phyloP scores from a whole-genome alignment of 257 asterid species.

The Scutellaria minor region DNA sequence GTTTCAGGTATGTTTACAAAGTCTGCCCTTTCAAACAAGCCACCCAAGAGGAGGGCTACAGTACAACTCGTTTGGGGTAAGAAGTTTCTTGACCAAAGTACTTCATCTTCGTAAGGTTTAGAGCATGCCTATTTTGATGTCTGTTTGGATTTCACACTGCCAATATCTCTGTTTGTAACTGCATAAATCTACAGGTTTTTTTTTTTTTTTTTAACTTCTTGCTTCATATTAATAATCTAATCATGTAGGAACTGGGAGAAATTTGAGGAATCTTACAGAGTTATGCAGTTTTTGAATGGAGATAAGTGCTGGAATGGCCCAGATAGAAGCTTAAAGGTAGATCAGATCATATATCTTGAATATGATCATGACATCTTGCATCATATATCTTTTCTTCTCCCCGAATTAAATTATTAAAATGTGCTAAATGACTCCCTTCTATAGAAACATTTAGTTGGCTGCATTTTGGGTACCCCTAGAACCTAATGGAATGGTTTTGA shows the following conservation, averaged over 20 bases:
- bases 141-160: not conserved
- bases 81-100: conserved; percentile 36
- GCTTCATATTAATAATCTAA: conserved; percentile 28
- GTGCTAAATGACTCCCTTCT: not conserved
- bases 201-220: not conserved
- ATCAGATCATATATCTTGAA: conserved; percentile 16
- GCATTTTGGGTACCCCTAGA: not conserved
- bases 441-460: not conserved
- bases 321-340: conserved; percentile 87
- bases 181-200: not conserved
- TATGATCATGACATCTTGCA: conserved; percentile 29
- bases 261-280: conserved; percentile 78
- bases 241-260: conserved; percentile 84
- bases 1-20: conserved; percentile 85
- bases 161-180: conserved; percentile 27
- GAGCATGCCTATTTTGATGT: conserved; percentile 8
- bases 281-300: conserved; percentile 77
- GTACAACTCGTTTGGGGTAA: conserved; percentile 94
- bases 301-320: conserved; percentile 99
- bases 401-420: conserved; percentile 6
- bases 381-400: conserved; percentile 21
- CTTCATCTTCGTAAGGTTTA: conserved; percentile 25
- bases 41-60: conserved; percentile 89
- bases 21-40: conserved; percentile 95
- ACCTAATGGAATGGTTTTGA: conserved; percentile 12